A percentile compares a stretch with the other conserved stretches of the same genome.
phyloP scores from a whole-genome alignment of 1,284 basidiomycete genomes.

The Heterobasidion parviporum region DNA sequence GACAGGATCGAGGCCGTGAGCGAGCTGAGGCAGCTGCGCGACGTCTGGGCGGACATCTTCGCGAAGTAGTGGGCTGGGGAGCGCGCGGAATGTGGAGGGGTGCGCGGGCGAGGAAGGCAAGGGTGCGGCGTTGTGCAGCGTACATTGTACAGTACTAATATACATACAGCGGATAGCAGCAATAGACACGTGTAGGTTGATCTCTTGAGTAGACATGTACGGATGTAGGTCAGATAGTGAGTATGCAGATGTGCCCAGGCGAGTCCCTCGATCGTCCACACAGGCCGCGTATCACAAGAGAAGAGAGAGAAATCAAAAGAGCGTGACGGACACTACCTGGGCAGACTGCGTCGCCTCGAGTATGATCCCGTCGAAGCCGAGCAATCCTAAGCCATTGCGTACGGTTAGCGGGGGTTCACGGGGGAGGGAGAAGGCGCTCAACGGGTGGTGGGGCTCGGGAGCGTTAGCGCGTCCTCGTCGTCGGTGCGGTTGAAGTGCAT shows the following conservation, averaged over 20 bases:
- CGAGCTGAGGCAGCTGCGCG: conserved; percentile 55
- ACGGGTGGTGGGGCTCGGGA: conserved; percentile 68
- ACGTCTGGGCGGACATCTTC: conserved; percentile 68
- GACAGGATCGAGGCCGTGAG: conserved; percentile 38
- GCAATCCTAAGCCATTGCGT: conserved; percentile 38
- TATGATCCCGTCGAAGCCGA: conserved; percentile 79
- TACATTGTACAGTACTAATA: background rate
- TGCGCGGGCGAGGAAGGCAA: background rate
- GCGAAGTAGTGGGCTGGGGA: conserved; percentile 1
- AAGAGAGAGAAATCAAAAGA: conserved; percentile 40
- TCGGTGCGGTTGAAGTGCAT: conserved; percentile 85
- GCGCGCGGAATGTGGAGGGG: background rate
- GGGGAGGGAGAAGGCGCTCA: conserved; percentile 28
- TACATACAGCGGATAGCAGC: background rate
- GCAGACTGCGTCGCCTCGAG: conserved; percentile 74
- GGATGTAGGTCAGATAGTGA: background rate
- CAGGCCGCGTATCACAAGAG: background rate
- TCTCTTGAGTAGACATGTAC: background rate
- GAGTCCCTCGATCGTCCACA: background rate
- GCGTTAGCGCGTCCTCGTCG: conserved; percentile 64
- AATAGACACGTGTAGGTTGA: background rate
- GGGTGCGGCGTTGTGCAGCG: background rate
- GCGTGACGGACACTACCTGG: conserved; percentile 64
- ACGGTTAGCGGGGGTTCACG: background rate
- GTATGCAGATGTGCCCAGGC: background rate